Conservation (phyloP, 495 filamentous ascomycete species). For the Rhypophila decipiens region DNA sequence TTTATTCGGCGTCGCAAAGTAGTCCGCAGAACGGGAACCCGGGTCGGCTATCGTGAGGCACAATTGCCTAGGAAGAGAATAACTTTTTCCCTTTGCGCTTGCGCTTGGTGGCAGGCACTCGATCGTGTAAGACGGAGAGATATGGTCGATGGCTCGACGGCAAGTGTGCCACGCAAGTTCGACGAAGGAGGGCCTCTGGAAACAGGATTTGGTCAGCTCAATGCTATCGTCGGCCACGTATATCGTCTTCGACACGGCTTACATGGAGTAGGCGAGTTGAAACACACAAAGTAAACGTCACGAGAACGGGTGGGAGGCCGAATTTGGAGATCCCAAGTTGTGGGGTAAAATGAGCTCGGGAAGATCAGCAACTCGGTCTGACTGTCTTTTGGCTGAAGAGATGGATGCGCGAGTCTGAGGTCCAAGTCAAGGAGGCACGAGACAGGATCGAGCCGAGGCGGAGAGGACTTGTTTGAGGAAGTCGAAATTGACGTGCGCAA, state of each 20-base stretch:
- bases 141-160: no score
- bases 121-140: no score
- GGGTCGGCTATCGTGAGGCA: no score
- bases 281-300: constrained; percentile 11
- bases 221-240: constrained; percentile 10
- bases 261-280: constrained; percentile 20
- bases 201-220: constrained; percentile 25
- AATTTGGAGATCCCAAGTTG: constrained; percentile 17
- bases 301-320: constrained; percentile 6
- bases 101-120: no score
- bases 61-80: no score
- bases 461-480: neutral
- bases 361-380: constrained; percentile 12
- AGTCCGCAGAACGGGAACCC: no score
- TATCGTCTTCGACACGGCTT: constrained; percentile 13
- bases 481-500: neutral
- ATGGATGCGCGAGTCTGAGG: neutral
- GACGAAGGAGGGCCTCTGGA: constrained; percentile 16
- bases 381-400: constrained; percentile 10
- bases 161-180: constrained; percentile 14
- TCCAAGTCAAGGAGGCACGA: neutral
- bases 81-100: no score
- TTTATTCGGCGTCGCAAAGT: neutral
- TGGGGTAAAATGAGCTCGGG: constrained; percentile 13
- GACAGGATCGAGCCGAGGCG: constrained; percentile 1